Base-by-base conservation (phyloP, 306 rosid species). In the Dryas alaskensis region DNA sequence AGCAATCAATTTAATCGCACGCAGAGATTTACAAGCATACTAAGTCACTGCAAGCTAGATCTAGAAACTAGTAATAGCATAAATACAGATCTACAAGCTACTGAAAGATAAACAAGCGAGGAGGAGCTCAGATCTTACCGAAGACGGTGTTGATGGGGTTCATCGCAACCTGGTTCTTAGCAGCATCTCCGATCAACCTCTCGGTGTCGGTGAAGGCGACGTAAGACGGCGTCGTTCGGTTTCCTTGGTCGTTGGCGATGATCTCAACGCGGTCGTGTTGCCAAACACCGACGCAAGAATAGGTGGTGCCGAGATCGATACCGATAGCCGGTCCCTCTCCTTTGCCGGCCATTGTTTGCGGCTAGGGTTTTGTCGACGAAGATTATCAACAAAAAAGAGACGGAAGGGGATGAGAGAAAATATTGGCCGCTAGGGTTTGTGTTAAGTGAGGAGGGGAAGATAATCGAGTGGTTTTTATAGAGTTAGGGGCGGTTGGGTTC, bases 271-370 rank as follows among this genome's bases (percentile, higher is more conserved):
- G 90, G 46, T 86, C 90, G 40, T 86, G 89, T 37, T 86, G 93
- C 90, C 93, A 88, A 0, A 88, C 93, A 3, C 90, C 93, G 7
- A 86, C 93, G 64, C 93, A 88, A 0, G 93, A 88, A 73, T 88
- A 88, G 0, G 93, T 88, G 11, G 93, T 88, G 0, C 93, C 93
- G 27, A 88, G 89, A 78, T 88, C 93, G 59, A 88, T 88, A 22
- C 93, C 93, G 73, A 88, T 88, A 46, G 93, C 93, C 45, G 88
- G 87, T 22, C 90, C 92, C 72, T 84, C 92, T 54, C 92, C 92
- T 61, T 88, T 88, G 7, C 88, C 89, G 72, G 89, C 92, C 92
- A 88, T 85, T 64, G 22, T 8, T 6, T 1, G 2, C 47, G 6
- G 9, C 14, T 51, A 62, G 59, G 60, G 52, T 52, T 58, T 72